Evolutionary conservation across 495 filamentous ascomycete species (phyloP).

Genomic region (Xylaria sp.): DNA sequence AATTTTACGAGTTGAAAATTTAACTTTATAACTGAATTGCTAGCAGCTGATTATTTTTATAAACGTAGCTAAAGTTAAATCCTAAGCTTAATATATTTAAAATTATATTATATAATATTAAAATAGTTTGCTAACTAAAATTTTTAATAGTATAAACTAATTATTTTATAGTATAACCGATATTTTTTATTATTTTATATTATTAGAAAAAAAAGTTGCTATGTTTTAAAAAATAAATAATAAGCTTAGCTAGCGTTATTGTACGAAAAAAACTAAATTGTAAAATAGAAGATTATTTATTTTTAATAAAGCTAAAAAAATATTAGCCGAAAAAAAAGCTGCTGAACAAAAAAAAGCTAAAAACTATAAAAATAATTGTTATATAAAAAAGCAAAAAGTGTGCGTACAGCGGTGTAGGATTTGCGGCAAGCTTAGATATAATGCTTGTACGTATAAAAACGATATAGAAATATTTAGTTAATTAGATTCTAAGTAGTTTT

Average conservation of each 20-base stretch:
- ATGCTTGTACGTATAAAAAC: background rate
- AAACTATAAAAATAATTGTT: background rate
- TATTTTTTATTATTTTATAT: background rate
- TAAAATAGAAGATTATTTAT: too few species aligned
- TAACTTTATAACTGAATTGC: background rate
- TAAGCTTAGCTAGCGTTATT: too few species aligned
- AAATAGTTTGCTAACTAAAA: background rate
- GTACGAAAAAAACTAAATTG: too few species aligned
- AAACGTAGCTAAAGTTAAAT: background rate
- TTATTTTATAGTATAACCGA: background rate
- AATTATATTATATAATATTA: background rate
- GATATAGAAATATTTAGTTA: background rate
- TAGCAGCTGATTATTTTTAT: background rate
- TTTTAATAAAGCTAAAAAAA: too few species aligned
- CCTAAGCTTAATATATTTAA: background rate
- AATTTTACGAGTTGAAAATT: background rate
- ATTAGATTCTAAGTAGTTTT: background rate
- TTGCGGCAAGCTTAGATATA: background rate
- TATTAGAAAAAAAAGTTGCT: background rate
- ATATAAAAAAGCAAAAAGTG: background rate
- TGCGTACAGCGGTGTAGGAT: background rate
- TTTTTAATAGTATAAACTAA: background rate
- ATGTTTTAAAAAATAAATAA: background rate
- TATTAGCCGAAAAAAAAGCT: too few species aligned
- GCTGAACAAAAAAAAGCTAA: too few species aligned